phyloP scores from a whole-genome alignment of 129 eudicot genomes.

The Rutidosis leptorrhynchoides region DNA sequence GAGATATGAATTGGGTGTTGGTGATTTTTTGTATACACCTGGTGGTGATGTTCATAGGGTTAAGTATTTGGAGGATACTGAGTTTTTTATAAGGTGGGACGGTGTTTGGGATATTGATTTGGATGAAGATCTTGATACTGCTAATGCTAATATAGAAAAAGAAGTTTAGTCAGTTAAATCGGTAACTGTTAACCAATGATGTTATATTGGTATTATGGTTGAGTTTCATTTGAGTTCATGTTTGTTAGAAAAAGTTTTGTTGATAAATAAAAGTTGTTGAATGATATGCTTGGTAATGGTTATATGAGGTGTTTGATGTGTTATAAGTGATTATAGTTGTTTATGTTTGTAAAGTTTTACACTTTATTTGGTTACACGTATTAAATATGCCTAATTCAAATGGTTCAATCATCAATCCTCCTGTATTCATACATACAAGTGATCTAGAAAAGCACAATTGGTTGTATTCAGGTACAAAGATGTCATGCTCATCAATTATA shows the following conservation, averaged over 20 bases:
- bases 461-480: no score
- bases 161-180: constrained; percentile 13
- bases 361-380: no score
- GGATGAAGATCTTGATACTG: constrained; percentile 82
- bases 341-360: neutral
- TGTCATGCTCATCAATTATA: no score
- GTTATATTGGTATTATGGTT: neutral
- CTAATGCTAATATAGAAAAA: constrained; percentile 38
- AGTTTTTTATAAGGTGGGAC: constrained; percentile 91
- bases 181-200: neutral
- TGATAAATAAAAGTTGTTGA: neutral
- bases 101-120: constrained; percentile 75
- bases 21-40: constrained; percentile 71
- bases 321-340: neutral
- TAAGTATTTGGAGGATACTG: constrained; percentile 73
- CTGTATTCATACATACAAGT: no score
- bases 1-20: constrained; percentile 48
- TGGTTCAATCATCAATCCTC: no score
- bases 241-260: neutral
- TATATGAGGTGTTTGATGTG: neutral
- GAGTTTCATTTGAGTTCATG: neutral
- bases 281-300: neutral
- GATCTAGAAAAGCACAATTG: no score
- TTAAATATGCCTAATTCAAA: no score
- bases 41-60: constrained; percentile 82